Evolutionary conservation across 1,139 yeast species (phyloP).

Genomic region (Yamadazyma epiphylla): DNA sequence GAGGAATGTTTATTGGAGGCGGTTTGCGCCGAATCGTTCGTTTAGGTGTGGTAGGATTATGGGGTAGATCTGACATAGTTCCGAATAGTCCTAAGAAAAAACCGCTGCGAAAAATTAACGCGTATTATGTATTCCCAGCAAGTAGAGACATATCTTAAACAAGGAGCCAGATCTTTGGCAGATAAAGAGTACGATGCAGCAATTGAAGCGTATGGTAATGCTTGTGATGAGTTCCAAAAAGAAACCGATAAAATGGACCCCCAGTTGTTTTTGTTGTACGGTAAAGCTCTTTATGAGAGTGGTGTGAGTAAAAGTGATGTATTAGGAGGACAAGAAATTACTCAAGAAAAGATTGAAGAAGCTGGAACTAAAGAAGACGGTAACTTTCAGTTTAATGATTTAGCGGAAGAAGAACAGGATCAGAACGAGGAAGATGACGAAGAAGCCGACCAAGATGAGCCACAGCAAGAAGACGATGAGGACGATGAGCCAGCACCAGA

Average conservation of each 20-base stretch:
- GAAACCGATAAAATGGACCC: conserved; percentile 60
- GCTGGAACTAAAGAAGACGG: conserved; percentile 20
- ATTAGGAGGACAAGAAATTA: conserved; percentile 56
- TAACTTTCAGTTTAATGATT: conserved; percentile 56
- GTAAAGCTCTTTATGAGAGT: conserved; percentile 72
- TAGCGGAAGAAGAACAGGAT: conserved; percentile 48
- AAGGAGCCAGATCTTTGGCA: conserved; percentile 44
- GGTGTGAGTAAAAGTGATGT: conserved; percentile 77
- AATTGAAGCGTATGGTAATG: conserved; percentile 67
- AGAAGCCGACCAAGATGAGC: conserved; percentile 21
- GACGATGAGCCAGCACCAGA: conserved; percentile 18
- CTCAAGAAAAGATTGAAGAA: conserved; percentile 16
- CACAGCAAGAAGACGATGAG: conserved; percentile 28
- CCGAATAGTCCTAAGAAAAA: too few relatives aligned
- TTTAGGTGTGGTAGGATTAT: conserved; percentile 1
- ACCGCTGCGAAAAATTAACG: too few relatives aligned
- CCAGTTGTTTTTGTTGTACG: conserved; percentile 70
- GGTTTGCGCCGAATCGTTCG: conserved; percentile 1
- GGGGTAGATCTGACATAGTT: conserved; percentile 2
- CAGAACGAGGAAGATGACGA: conserved; percentile 25
- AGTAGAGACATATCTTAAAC: conserved; percentile 20
- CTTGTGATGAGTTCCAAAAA: conserved; percentile 57
- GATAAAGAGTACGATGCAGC: conserved; percentile 67
- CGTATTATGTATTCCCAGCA: conserved; percentile 12
- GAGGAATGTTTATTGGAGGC: background rate